These are phyloP conservation scores for Stellera chamaejasme DNA, from an alignment of 345 rosid species.

Conservation along the genomic window DNA sequence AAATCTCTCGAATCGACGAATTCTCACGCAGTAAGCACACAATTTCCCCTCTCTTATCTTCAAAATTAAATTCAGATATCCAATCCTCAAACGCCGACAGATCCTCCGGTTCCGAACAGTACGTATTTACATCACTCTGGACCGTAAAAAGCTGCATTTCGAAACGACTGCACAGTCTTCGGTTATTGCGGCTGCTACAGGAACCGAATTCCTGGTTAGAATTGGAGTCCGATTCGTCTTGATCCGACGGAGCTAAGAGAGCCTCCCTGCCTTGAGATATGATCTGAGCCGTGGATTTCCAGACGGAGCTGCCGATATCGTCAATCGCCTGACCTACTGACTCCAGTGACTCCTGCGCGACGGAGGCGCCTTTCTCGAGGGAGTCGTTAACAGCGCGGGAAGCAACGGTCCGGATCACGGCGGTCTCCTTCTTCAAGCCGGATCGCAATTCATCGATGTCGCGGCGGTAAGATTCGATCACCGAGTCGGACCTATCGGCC, in stretches of 20 bases:
- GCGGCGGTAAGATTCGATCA: slow-evolving; percentile 54
- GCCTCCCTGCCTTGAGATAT: slow-evolving; percentile 58
- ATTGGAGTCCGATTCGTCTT: slow-evolving; percentile 18
- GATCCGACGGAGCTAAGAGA: slow-evolving; percentile 20
- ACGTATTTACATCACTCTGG: slow-evolving; percentile 41
- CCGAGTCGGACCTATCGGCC: slow-evolving; percentile 54
- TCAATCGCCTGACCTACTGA: slow-evolving; percentile 76
- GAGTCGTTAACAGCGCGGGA: slow-evolving; percentile 74
- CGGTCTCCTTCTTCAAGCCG: slow-evolving; percentile 61
- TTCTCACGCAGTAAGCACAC: slow-evolving; percentile 27
- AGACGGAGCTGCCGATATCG: slow-evolving; percentile 66
- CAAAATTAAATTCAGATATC: slow-evolving; percentile 44
- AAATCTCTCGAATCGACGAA: slow-evolving; percentile 30
- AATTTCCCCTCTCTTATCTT: slow-evolving; percentile 36
- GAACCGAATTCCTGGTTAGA: slow-evolving; percentile 6
- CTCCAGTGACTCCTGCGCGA: slow-evolving; percentile 72
- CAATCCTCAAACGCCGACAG: slow-evolving; percentile 38
- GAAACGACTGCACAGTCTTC: slow-evolving; percentile 55
- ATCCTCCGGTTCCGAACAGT: slow-evolving; percentile 50
- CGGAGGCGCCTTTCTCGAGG: slow-evolving; percentile 63
- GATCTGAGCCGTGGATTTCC: slow-evolving; percentile 68
- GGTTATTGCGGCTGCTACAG: slow-evolving; percentile 5
- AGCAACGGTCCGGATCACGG: slow-evolving; percentile 53
- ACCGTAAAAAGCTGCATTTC: slow-evolving; percentile 51
- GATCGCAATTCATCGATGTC: slow-evolving; percentile 74